Conservation (phyloP, 169 alveolate genomes). For the Eimeria tenella region DNA sequence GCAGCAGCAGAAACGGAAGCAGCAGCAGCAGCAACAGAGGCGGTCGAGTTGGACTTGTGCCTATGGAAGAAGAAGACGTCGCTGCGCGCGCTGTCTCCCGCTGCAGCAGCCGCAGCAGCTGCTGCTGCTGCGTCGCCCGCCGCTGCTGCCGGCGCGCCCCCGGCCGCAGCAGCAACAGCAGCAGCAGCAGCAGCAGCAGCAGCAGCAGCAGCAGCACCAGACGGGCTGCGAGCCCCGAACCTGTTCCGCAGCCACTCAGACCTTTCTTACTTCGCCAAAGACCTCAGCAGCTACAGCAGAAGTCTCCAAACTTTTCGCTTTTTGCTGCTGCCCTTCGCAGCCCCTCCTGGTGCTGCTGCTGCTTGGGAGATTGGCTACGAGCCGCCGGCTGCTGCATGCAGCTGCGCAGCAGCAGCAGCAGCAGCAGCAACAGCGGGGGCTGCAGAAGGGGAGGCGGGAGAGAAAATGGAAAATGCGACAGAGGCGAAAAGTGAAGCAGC, state of each 20-base stretch:
- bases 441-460: no score
- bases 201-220: not conserved
- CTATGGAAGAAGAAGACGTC: no score
- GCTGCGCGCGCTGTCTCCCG: no score
- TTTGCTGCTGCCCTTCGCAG: not conserved
- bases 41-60: no score
- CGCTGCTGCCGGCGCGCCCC: not conserved
- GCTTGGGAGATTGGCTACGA: not conserved
- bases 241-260: not conserved
- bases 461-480: no score
- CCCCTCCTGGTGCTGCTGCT: not conserved
- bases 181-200: not conserved
- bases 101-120: not conserved
- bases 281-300: not conserved
- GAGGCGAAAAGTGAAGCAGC: not conserved
- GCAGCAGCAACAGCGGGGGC: not conserved
- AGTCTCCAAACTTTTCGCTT: not conserved
- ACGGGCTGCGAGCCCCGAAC: not conserved
- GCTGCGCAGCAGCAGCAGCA: no score
- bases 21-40: no score
- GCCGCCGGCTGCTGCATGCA: constrained; percentile 18
- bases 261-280: not conserved
- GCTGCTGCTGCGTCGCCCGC: not conserved
- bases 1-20: not conserved
- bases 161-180: not conserved